These are phyloP conservation scores for Wickerhamiella slavikovae DNA, from an alignment of 805 yeast genomes.

Conservation along the genomic window DNA sequence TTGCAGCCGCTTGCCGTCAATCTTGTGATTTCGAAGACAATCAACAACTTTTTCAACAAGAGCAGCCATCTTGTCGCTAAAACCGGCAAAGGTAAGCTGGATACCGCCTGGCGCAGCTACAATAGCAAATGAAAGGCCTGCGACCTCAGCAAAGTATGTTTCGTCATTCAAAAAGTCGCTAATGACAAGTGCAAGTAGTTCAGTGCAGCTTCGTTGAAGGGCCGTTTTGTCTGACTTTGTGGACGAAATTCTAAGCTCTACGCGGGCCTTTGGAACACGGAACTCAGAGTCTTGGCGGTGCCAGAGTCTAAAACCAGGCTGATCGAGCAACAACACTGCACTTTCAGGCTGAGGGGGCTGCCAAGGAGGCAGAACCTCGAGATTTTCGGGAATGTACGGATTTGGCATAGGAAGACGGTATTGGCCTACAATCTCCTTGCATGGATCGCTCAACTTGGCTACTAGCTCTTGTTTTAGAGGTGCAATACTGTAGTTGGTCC, in stretches of 20 bases:
- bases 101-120: constrained; percentile 49
- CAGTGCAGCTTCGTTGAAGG: constrained; percentile 30
- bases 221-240: constrained; percentile 20
- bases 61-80: constrained; percentile 55
- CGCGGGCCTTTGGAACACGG: constrained; percentile 68
- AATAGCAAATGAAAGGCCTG: constrained; percentile 45
- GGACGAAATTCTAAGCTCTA: constrained; percentile 37
- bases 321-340: constrained; percentile 30
- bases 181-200: constrained; percentile 46
- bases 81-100: constrained; percentile 50
- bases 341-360: constrained; percentile 20
- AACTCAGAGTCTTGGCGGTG: constrained; percentile 77
- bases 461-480: constrained; percentile 15
- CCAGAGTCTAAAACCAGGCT: constrained; percentile 30
- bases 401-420: constrained; percentile 53
- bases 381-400: constrained; percentile 63
- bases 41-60: constrained; percentile 41
- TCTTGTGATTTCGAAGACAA: constrained; percentile 28
- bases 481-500: constrained; percentile 52
- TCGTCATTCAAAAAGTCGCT: constrained; percentile 58
- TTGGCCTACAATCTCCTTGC: constrained; percentile 8
- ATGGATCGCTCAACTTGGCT: too few relatives aligned
- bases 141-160: constrained; percentile 68
- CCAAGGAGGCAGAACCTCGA: constrained; percentile 31
- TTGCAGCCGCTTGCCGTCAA: constrained; percentile 39